Conservation (phyloP, 2,329 filamentous ascomycete species). For the Monilinia polystroma region DNA sequence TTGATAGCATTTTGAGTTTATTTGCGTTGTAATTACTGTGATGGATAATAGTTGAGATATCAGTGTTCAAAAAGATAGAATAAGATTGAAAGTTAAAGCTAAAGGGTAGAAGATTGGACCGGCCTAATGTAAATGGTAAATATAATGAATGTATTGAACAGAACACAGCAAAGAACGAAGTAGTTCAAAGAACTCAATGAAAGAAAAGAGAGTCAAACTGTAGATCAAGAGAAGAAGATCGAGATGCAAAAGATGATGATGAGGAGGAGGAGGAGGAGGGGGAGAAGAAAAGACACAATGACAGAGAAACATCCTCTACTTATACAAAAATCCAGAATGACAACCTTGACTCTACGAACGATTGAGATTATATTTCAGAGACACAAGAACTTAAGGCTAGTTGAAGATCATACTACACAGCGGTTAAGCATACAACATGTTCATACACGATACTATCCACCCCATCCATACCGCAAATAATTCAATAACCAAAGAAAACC, state of each 20-base stretch:
- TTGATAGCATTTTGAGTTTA: conserved; percentile 34
- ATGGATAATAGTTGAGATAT: conserved; percentile 14
- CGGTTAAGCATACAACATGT: background rate
- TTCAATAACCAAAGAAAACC: no score
- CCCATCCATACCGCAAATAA: no score
- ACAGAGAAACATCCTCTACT: conserved; percentile 3
- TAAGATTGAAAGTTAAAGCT: background rate
- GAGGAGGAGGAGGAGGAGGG: background rate
- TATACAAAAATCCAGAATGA: conserved; percentile 7
- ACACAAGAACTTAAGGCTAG: background rate
- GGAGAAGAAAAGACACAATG: background rate
- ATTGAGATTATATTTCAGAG: no score
- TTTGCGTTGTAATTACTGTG: conserved; percentile 14
- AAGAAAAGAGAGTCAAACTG: conserved; percentile 28
- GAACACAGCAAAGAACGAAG: background rate
- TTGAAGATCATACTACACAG: conserved; percentile 20
- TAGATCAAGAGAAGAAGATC: conserved; percentile 18
- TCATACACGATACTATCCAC: background rate
- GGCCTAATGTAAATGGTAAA: conserved; percentile 31
- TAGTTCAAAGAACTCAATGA: conserved; percentile 40
- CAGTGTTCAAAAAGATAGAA: background rate
- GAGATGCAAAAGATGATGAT: conserved; percentile 3
- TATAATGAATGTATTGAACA: conserved; percentile 31
- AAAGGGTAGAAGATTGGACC: conserved; percentile 33
- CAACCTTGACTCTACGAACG: background rate